Conservation (phyloP, 129 eudicot genomes). For the Arctium lappa region DNA sequence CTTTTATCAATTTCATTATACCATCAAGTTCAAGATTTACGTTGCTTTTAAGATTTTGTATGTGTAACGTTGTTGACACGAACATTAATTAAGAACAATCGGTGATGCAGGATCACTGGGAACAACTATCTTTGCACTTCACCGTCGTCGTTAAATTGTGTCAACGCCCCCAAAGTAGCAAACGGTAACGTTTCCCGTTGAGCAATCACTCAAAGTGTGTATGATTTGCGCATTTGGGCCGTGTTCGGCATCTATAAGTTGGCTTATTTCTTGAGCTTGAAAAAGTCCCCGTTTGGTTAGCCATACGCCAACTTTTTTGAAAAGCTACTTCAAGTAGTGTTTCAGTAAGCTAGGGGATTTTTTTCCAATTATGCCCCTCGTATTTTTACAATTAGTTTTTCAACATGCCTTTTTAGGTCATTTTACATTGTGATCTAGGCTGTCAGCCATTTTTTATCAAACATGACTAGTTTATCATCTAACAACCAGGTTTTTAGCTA, state of each 20-base stretch:
- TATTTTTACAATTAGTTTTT: not conserved
- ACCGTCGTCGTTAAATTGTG: slow-evolving; percentile 56
- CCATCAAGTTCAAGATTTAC: not conserved
- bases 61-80: not conserved
- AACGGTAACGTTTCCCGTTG: slow-evolving; percentile 43
- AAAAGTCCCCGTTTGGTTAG: not conserved
- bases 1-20: not conserved
- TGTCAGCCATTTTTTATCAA: not conserved
- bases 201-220: not conserved
- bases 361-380: not conserved
- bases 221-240: not conserved
- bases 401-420: not conserved
- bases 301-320: not conserved
- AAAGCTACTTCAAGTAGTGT: not conserved
- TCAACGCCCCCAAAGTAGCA: slow-evolving; percentile 40
- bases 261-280: not conserved
- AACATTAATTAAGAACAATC: not conserved
- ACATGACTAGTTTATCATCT: not conserved
- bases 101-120: slow-evolving; percentile 64
- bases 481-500: not conserved
- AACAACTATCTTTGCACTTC: slow-evolving; percentile 82
- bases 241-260: not conserved
- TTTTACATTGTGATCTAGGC: not conserved
- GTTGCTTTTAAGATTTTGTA: not conserved
- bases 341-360: not conserved